phyloP scores from a whole-genome alignment of 1,284 basidiomycete species.

The Athelia sp. region DNA sequence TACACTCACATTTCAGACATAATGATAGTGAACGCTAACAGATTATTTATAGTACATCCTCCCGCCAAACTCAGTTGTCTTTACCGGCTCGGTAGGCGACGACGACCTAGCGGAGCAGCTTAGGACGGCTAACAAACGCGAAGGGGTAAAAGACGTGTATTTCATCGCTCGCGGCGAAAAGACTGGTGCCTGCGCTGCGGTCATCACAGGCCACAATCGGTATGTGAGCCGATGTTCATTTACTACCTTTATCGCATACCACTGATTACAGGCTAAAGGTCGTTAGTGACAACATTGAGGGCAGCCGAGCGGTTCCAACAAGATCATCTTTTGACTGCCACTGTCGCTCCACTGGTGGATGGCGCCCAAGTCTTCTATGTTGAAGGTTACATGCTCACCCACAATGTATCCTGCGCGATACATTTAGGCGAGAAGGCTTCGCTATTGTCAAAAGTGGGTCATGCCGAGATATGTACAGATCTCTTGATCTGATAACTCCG shows the following conservation, averaged over 20 bases:
- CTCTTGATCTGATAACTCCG: conserved; percentile 1
- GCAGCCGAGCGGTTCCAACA: conserved; percentile 88
- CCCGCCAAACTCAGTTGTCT: conserved; percentile 88
- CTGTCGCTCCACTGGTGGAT: conserved; percentile 75
- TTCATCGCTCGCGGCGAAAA: conserved; percentile 83
- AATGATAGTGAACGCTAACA: conserved; percentile 3
- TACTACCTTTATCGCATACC: no score
- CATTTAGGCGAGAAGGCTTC: conserved; percentile 83
- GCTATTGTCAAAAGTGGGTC: conserved; percentile 65
- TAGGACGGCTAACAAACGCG: conserved; percentile 88
- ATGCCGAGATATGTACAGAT: background rate
- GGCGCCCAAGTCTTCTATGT: conserved; percentile 90
- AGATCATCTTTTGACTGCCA: conserved; percentile 74
- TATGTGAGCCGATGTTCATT: conserved; percentile 20
- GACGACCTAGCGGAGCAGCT: conserved; percentile 90
- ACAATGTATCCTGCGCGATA: conserved; percentile 76
- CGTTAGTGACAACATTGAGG: conserved; percentile 87
- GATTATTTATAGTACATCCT: conserved; percentile 75
- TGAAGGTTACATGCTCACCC: conserved; percentile 97
- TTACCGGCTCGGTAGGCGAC: conserved; percentile 91
- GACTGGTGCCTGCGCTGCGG: conserved; percentile 96
- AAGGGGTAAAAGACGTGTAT: conserved; percentile 89
- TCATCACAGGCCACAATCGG: conserved; percentile 93
- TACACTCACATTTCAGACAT: conserved; percentile 27
- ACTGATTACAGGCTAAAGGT: conserved; percentile 45